Percentiles rank a stretch among this genome's conserved stretches.
Evolutionary conservation across 2,329 filamentous ascomycete genomes (phyloP).

Genomic region (Xylariaceae sp.): DNA sequence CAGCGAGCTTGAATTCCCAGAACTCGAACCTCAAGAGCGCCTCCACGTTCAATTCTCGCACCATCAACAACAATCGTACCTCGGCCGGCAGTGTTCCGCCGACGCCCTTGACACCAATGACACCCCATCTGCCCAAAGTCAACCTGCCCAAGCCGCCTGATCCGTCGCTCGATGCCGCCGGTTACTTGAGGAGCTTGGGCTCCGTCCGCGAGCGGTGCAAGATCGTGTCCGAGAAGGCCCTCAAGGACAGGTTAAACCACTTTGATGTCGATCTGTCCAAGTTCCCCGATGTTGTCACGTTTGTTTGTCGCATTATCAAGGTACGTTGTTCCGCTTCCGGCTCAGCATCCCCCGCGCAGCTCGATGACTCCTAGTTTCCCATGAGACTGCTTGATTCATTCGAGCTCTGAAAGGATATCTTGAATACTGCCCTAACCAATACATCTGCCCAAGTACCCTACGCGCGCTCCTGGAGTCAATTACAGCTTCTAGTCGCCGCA

Average conservation of each 20-base stretch:
- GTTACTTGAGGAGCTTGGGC: conserved; percentile 84
- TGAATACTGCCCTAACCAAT: too few relatives aligned
- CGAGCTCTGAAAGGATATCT: too few relatives aligned
- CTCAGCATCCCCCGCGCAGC: too few relatives aligned
- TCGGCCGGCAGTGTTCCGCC: conserved; percentile 47
- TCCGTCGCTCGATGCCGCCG: conserved; percentile 80
- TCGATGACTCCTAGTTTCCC: too few relatives aligned
- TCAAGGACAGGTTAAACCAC: conserved; percentile 72
- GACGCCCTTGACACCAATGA: conserved; percentile 49
- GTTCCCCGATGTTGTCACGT: conserved; percentile 77
- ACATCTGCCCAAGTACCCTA: too few relatives aligned
- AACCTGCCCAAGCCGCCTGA: conserved; percentile 82
- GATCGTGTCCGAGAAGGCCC: conserved; percentile 71
- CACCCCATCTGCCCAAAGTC: conserved; percentile 62
- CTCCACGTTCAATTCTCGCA: conserved; percentile 30
- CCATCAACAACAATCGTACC: conserved; percentile 49
- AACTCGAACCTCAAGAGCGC: conserved; percentile 44
- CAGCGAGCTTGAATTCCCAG: conserved; percentile 48
- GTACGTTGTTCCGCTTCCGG: conserved; percentile 41
- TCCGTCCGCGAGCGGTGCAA: conserved; percentile 77
- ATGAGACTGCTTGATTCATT: too few relatives aligned
- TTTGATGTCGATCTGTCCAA: conserved; percentile 86
- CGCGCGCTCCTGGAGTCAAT: too few relatives aligned
- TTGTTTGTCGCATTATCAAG: conserved; percentile 94
- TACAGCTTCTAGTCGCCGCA: too few relatives aligned